A percentile compares a stretch with the other conserved stretches of the same genome.
Evolutionary conservation across 768 basidiomycete species (phyloP).

Genomic region (Hygrophorus russula): DNA sequence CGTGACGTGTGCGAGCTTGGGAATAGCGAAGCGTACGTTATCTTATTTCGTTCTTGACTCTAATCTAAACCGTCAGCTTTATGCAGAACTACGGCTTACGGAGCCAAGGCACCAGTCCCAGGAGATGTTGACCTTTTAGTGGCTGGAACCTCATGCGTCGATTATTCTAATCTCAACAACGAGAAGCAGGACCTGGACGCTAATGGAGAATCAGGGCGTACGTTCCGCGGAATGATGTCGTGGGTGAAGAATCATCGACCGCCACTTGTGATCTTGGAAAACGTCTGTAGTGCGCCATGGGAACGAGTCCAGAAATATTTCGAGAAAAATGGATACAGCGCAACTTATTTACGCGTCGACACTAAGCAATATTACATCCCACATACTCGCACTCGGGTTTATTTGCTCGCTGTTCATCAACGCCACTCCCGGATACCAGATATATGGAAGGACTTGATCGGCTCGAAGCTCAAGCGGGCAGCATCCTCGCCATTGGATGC

Average conservation of each 20-base stretch:
- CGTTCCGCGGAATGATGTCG: constrained; percentile 89
- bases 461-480: constrained; percentile 58
- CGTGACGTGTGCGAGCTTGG: constrained; percentile 91
- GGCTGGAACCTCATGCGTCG: constrained; percentile 93
- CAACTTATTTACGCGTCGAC: constrained; percentile 58
- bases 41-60: constrained; percentile 1
- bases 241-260: constrained; percentile 86
- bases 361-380: constrained; percentile 90
- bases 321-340: constrained; percentile 63
- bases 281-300: constrained; percentile 92
- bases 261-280: constrained; percentile 88
- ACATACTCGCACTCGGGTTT: constrained; percentile 87
- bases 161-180: constrained; percentile 94
- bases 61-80: background rate
- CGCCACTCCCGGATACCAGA: constrained; percentile 47
- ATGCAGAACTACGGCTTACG: constrained; percentile 82
- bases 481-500: constrained; percentile 87
- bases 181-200: constrained; percentile 84
- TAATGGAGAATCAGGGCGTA: constrained; percentile 87
- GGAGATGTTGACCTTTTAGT: constrained; percentile 85
- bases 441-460: constrained; percentile 56
- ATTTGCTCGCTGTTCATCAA: constrained; percentile 71
- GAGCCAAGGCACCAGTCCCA: constrained; percentile 73
- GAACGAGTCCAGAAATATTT: constrained; percentile 64
- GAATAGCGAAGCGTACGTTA: constrained; percentile 59